phyloP scores from a whole-genome alignment of 805 yeast species.

The Cyberlindnera maritima region DNA sequence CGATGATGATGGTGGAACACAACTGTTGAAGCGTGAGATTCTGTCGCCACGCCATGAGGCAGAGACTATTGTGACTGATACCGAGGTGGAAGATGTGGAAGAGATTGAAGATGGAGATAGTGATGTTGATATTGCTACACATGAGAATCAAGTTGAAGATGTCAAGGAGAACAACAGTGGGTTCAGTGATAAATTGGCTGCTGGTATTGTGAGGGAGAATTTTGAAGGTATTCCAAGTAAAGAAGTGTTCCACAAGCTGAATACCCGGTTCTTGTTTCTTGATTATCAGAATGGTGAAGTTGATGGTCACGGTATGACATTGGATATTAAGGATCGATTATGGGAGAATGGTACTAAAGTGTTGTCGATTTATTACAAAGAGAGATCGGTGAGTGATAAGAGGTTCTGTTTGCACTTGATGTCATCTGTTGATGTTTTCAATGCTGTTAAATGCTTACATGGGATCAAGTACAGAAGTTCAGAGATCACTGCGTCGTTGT shows the following conservation, averaged over 20 bases:
- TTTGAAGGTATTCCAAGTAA: neutral
- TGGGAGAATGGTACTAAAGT: neutral
- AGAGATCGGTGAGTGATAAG: neutral
- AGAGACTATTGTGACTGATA: neutral
- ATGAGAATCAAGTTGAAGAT: neutral
- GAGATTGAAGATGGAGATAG: neutral
- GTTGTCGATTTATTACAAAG: neutral
- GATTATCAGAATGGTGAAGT: neutral
- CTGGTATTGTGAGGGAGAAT: neutral
- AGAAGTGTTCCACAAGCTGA: neutral
- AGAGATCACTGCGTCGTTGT: neutral
- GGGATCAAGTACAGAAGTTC: constrained; percentile 2
- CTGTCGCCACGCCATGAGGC: neutral
- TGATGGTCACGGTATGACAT: neutral
- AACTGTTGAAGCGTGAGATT: neutral
- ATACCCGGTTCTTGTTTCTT: neutral
- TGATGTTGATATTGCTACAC: neutral
- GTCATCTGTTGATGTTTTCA: constrained; percentile 1
- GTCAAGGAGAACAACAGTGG: neutral
- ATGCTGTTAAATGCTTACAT: constrained; percentile 8
- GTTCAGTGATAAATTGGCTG: neutral
- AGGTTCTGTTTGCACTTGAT: neutral
- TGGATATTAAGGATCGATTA: neutral
- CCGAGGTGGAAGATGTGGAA: no score
- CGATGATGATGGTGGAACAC: neutral